Percentiles rank a stretch among this genome's conserved stretches.
phyloP scores from a whole-genome alignment of 2,329 filamentous ascomycete species.

The Aspergillus uvarum region DNA sequence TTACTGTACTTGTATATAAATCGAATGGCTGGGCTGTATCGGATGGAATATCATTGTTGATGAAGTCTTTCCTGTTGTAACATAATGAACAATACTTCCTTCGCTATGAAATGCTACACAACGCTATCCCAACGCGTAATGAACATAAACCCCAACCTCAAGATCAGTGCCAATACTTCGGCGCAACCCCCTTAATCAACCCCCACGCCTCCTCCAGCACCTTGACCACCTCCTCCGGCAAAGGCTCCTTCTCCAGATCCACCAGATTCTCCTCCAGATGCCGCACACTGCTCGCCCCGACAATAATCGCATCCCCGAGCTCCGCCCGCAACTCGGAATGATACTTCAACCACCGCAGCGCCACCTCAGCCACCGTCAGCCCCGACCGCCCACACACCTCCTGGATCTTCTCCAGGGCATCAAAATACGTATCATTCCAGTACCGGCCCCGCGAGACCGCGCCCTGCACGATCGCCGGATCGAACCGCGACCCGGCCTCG shows the following conservation, averaged over 20 bases:
- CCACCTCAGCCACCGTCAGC: conserved; percentile 45
- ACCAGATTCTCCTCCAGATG: conserved; percentile 43
- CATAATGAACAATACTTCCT: not conserved
- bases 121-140: not conserved
- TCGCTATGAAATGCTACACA: too few relatives aligned
- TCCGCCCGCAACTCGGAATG: conserved; percentile 40
- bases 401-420: conserved; percentile 44
- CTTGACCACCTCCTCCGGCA: conserved; percentile 42
- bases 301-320: conserved; percentile 39
- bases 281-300: conserved; percentile 37
- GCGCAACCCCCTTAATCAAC: conserved; percentile 28
- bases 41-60: too few relatives aligned
- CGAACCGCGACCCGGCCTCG: conserved; percentile 17
- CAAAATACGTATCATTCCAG: conserved; percentile 46
- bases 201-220: conserved; percentile 42
- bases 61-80: not conserved
- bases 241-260: conserved; percentile 40
- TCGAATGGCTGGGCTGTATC: too few relatives aligned
- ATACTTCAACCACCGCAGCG: conserved; percentile 49
- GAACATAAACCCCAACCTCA: too few relatives aligned
- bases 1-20: not conserved
- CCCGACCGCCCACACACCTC: conserved; percentile 40
- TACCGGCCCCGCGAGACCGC: conserved; percentile 40
- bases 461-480: conserved; percentile 42
- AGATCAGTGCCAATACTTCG: conserved; percentile 34